Percentiles rank a stretch among this genome's conserved stretches.
Evolutionary conservation across 345 rosid genomes (phyloP).

Genomic region (Eucalyptus tenuipes): DNA sequence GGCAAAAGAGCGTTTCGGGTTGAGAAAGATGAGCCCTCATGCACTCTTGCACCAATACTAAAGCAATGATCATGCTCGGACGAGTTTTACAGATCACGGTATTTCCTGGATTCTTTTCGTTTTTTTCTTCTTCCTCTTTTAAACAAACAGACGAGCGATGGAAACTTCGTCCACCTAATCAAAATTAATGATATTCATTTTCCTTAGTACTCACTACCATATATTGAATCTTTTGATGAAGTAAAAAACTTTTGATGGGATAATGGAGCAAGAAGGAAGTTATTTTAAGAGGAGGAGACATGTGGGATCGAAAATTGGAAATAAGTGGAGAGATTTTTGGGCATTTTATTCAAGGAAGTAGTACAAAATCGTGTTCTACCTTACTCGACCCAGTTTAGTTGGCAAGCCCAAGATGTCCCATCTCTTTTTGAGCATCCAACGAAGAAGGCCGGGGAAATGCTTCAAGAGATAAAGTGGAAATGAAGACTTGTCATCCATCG

Average conservation of each 20-base stretch:
- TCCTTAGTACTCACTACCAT: not conserved
- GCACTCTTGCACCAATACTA: too few species aligned
- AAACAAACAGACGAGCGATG: not conserved
- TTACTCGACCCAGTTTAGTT: accelerated
- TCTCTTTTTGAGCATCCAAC: not conserved
- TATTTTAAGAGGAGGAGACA: not conserved
- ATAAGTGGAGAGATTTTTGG: not conserved
- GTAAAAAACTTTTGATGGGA: not conserved
- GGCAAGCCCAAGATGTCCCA: not conserved
- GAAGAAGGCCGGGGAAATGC: not conserved
- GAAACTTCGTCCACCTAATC: too few species aligned
- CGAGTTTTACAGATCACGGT: not conserved
- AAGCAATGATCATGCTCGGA: too few species aligned
- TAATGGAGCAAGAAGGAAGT: not conserved
- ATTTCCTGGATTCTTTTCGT: not conserved
- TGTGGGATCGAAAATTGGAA: not conserved
- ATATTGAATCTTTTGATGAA: not conserved
- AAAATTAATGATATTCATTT: too few species aligned
- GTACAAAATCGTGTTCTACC: not conserved
- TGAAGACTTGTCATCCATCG: not conserved
- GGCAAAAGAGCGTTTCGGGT: too few species aligned
- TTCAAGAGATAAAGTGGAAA: not conserved
- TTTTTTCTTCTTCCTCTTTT: not conserved
- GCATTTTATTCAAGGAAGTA: not conserved
- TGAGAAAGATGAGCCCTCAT: too few species aligned